Evolutionary conservation across 2,329 filamentous ascomycete genomes (phyloP).

Genomic region (Ophiostoma ulmi): DNA sequence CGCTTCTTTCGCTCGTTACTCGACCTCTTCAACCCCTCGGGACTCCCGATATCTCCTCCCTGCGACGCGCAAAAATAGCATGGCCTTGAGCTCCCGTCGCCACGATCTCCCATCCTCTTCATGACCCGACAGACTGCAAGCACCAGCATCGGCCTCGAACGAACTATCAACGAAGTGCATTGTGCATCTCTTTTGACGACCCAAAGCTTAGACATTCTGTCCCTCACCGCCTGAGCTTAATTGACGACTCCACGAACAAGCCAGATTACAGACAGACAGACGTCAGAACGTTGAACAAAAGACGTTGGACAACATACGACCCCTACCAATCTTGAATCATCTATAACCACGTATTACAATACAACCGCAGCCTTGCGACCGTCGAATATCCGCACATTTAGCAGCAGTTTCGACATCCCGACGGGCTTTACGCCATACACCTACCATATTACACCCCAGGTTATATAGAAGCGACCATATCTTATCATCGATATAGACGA

Average conservation of each 20-base stretch:
- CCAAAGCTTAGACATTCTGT: background rate
- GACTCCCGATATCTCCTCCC: conserved; percentile 6
- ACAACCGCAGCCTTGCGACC: conserved; percentile 9
- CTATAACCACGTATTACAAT: background rate
- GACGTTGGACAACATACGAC: background rate
- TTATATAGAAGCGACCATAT: background rate
- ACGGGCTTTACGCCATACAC: conserved; percentile 9
- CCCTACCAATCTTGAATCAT: background rate
- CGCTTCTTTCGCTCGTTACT: conserved; percentile 17
- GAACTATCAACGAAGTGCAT: background rate
- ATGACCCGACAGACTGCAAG: conserved; percentile 18
- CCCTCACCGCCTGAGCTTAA: conserved; percentile 11
- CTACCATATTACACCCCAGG: background rate
- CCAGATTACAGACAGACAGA: conserved; percentile 7
- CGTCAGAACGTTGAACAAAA: conserved; percentile 3
- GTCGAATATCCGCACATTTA: background rate
- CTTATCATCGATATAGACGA: background rate
- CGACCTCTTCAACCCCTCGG: conserved; percentile 11
- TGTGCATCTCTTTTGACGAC: conserved; percentile 11
- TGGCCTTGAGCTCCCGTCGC: conserved; percentile 20
- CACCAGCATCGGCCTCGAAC: conserved; percentile 10
- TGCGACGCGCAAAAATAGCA: conserved; percentile 20
- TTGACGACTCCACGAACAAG: conserved; percentile 4
- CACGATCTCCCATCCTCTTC: conserved; percentile 11
- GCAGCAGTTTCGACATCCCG: conserved; percentile 2